A percentile compares a stretch with the other conserved stretches of the same genome.
Conservation (phyloP, 2,329 filamentous ascomycete species). For the Clathrospora elynae region DNA sequence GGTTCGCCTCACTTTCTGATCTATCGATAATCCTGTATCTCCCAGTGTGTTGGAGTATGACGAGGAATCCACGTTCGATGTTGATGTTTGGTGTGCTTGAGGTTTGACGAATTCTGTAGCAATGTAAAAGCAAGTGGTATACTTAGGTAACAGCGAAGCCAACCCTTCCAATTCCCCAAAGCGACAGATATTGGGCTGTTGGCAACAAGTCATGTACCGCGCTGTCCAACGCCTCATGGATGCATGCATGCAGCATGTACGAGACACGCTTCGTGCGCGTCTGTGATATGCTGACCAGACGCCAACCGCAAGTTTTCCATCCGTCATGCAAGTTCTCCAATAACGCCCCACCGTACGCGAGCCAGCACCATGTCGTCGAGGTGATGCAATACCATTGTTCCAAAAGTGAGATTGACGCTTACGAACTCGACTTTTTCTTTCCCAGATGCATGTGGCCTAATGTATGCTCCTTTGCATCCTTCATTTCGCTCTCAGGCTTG, state of each 20-base stretch:
- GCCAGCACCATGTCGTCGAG: neutral
- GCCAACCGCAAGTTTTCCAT: conserved; percentile 11
- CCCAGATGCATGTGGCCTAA: conserved; percentile 39
- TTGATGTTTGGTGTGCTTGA: too few species aligned
- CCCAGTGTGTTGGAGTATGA: too few species aligned
- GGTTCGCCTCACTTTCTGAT: conserved; percentile 29
- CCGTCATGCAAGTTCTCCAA: conserved; percentile 12
- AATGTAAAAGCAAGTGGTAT: conserved; percentile 16
- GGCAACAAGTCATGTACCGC: conserved; percentile 13
- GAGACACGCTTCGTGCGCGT: conserved; percentile 24
- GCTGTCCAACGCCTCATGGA: conserved; percentile 29
- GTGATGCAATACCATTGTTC: neutral
- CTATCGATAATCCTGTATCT: conserved; percentile 7
- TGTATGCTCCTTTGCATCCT: conserved; percentile 41
- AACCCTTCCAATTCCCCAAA: neutral
- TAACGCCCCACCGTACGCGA: conserved; percentile 9
- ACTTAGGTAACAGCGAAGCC: conserved; percentile 15
- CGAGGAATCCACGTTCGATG: neutral
- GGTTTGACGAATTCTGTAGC: too few species aligned
- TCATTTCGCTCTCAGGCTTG: conserved; percentile 48
- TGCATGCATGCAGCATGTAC: conserved; percentile 35
- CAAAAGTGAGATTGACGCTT: neutral
- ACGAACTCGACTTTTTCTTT: conserved; percentile 29
- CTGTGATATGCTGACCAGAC: conserved; percentile 32
- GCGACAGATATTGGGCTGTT: neutral